Evolutionary conservation across 2,329 filamentous ascomycete genomes (phyloP), one percentile per base, ranked within the genome.

Genomic region (Aspergillus aculeatinus): DNA sequence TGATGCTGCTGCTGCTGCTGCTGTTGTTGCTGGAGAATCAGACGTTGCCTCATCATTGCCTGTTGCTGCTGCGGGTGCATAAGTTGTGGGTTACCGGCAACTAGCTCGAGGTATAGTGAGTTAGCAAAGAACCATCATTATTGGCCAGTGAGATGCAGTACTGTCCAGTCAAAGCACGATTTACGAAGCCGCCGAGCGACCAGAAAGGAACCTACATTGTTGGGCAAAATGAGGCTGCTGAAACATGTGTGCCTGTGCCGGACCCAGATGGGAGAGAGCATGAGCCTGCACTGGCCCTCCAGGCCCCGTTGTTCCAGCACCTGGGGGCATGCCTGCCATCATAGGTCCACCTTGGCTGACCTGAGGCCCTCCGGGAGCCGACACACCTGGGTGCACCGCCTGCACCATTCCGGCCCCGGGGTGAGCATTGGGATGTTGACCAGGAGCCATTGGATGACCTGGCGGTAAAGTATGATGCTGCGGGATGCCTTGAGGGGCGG

Each of bases 291-390:
- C 78, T 29, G 77, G 76, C 27, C 77, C 77, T n/a, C 76, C 79
- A 61, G 79, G 78, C 35, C 80, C 80, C 63, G 80, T 79, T 33
- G 80, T 83, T 60, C 81, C 81, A 60, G 80, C 79, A 57, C 83
- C 84, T 52, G 83, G 84, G 65, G 85, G 84, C 85, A 88, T 87
- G 54, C 82, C 84, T 39, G 70, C 79, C 80, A 88, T 86, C 84
- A 87, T 87, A 25, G 83, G 84, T n/a, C 82, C 83, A 51, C 83
- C 80, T 70, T 87, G 86, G 63, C 79, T 85, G 58, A 85, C 85
- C 63, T 86, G 84, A 53, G 85, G 84, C 25, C 80, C 83, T 63
- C 80, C 80, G 27, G 84, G 83, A 31, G 80, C 83, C 56, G 85
- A 86, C 42, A 86, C 85, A 58, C 84, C 84, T 55, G 83, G 83